Evolutionary conservation across 2,329 filamentous ascomycete species (phyloP), one percentile per base, ranked within the genome.

Genomic region (Plenodomus biglobosus): DNA sequence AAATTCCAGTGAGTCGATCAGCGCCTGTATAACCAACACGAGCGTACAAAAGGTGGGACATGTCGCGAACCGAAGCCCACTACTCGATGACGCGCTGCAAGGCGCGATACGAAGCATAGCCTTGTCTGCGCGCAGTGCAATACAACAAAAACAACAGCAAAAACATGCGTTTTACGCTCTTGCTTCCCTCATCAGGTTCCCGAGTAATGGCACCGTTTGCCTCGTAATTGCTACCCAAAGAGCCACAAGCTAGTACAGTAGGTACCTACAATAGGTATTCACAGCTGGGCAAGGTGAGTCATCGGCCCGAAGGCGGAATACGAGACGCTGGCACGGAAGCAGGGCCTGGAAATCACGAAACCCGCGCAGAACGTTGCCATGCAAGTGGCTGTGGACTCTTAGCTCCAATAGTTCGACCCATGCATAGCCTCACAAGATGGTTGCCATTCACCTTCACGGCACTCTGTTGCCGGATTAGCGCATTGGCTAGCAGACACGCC

Each of bases 1-100:
- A 50, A 22, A 56, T 52, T 51, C 36, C 42, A 42, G 38, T 55
- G 50, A 46, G 38, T 59, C 38, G 53, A 64, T 62, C 61, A 52
- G 57, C 55, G 48, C 48, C 39, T 45, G 48, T 53, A 46, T 52
- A 49, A 53, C 51, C 53, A 56, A 48, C 47, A 30, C 48, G 46
- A 46, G 37, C 30, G 30, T 37, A 37, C 51, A 43, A 38, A 39
- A 44, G 49, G 32, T 34, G 52, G 53, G 35, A 46, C 49, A 27
- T 42, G 48, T 46, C 39, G 54, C 35, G 36, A 22, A 13, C 18
- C 11, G 15, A 40, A 40, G n/a, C n/a, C n/a, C n/a, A n/a, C n/a
- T n/a, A n/a, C 44, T 37, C 27, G 32, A 41, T 32, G 36, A 18
- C 18, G 27, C 27, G 6, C 27, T 32, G 27, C 27, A 32, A 32